Conservation (phyloP, 2,329 filamentous ascomycete species). For the Hypoxylon sp. region DNA sequence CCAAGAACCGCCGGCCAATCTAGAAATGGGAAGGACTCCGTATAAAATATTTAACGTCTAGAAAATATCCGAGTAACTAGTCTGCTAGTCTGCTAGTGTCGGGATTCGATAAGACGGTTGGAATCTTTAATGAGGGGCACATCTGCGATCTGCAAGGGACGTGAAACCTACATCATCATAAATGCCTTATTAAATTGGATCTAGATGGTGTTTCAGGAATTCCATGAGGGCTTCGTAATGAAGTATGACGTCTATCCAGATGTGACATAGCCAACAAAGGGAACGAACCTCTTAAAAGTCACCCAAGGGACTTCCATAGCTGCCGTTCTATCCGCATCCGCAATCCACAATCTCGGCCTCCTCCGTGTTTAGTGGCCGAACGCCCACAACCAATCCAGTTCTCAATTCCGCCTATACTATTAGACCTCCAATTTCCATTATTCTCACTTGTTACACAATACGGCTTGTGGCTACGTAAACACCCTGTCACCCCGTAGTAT, state of each 20-base stretch:
- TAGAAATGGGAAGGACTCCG: not conserved
- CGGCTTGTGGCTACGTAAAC: slow-evolving; percentile 35
- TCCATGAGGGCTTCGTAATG: slow-evolving; percentile 4
- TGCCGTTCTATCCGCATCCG: slow-evolving; percentile 30
- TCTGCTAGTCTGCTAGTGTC: not conserved
- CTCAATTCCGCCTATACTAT: slow-evolving; percentile 6
- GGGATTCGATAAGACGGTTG: not conserved
- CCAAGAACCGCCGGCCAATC: not conserved
- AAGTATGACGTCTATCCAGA: slow-evolving; percentile 33
- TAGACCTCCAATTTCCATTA: slow-evolving; percentile 9
- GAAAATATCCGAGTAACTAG: not conserved
- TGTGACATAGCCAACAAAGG: slow-evolving; percentile 19
- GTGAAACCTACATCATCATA: slow-evolving; percentile 29
- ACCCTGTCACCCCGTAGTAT: slow-evolving; percentile 34
- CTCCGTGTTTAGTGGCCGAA: slow-evolving; percentile 32
- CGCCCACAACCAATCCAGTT: slow-evolving; percentile 8
- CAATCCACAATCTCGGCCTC: slow-evolving; percentile 26
- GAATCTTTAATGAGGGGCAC: slow-evolving; percentile 26
- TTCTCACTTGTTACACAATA: slow-evolving; percentile 27
- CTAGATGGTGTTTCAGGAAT: slow-evolving; percentile 28
- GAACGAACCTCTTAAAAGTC: not conserved
- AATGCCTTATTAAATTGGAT: slow-evolving; percentile 28
- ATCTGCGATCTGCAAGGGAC: slow-evolving; percentile 39
- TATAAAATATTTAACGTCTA: slow-evolving; percentile 1
- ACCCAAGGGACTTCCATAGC: not conserved